Evolutionary conservation across 208 protist species (phyloP), one percentile per base, ranked within the genome.

Genomic region (Angomonas desouzai): DNA sequence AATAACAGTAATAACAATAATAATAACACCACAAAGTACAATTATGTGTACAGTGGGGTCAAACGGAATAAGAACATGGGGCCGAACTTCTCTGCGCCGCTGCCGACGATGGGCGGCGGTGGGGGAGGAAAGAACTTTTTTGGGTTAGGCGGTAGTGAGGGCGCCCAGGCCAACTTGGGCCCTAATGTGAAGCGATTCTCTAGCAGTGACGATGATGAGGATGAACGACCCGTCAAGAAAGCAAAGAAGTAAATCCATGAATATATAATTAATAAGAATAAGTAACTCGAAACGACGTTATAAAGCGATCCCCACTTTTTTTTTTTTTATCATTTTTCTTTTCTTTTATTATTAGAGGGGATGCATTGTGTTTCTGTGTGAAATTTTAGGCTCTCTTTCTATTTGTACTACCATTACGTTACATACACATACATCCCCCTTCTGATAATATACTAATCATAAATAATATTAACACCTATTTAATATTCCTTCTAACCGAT

Each of bases 241-340:
- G 78, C 81, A 62, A 92, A 81, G 60, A 70, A 65, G 29, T 29
- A 47, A 47, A 57, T n/a, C n/a, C n/a, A n/a, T n/a, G n/a, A n/a
- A n/a, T n/a, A n/a, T n/a, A n/a, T n/a, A n/a, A n/a, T n/a, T n/a
- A n/a, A n/a, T n/a, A n/a, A n/a, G n/a, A n/a, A n/a, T n/a, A n/a
- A n/a, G n/a, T n/a, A n/a, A n/a, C n/a, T n/a, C n/a, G n/a, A n/a
- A n/a, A n/a, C n/a, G n/a, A n/a, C n/a, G n/a, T n/a, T n/a, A 43
- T 43, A 43, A 43, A 43, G 6, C 9, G 6, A 13, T 43, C 36
- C 13, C 13, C 13, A 18, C 36, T 43, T 43, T 43, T 43, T 43
- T 43, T 13, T 43, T 43, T 43, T 43, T 43, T n/a, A n/a, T n/a
- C n/a, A n/a, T n/a, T n/a, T n/a, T n/a, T n/a, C n/a, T n/a, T n/a